Evolutionary conservation across 2,329 filamentous ascomycete genomes (phyloP), one percentile per base, ranked within the genome.

Genomic region (Aureobasidium pullulans): DNA sequence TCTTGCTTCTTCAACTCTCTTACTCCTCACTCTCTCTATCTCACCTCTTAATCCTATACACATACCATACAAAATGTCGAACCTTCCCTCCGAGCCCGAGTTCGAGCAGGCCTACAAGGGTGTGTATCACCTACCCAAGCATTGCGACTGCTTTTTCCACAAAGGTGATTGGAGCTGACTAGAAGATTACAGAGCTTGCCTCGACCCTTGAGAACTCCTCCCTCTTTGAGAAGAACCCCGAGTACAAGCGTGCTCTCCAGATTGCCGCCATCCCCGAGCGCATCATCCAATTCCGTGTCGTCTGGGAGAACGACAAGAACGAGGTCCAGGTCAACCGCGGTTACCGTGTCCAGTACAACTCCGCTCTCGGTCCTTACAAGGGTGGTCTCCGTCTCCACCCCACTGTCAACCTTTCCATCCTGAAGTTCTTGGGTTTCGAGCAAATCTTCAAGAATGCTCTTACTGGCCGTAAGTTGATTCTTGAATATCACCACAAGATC

Each of bases 361-460:
- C 89, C 49, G 92, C 93, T 47, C 86, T 97, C 23, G 94, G 94
- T 60, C 94, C 94, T 57, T 97, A 96, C 87, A 97, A 97, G 84
- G 94, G 94, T 66, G 94, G 94, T 73, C 86, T 97, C 67, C 84
- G 94, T 68, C 90, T 99, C 77, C 94, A 99, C 77, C 94, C 93
- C 63, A 86, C 87, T 10, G 90, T 94, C 76, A 94, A 87, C 73
- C 79, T 87, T 57, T 83, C 79, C 60, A 81, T 84, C 71, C 84
- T 99, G 70, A 99, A 99, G 82, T 97, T 97, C 80, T 84, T 99
- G 72, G 94, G 93, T 66, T 97, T 97, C 71, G 94, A 99, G 85
- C 94, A 97, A 81, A 95, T 93, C 79, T 97, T 97, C 84, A 97
- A 97, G 85, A 97, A 97, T 89, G 94, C 94, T 67, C 81, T 97